phyloP scores from a whole-genome alignment of 2,329 filamentous ascomycete genomes.

The Aspergillus pseudoglaucus region DNA sequence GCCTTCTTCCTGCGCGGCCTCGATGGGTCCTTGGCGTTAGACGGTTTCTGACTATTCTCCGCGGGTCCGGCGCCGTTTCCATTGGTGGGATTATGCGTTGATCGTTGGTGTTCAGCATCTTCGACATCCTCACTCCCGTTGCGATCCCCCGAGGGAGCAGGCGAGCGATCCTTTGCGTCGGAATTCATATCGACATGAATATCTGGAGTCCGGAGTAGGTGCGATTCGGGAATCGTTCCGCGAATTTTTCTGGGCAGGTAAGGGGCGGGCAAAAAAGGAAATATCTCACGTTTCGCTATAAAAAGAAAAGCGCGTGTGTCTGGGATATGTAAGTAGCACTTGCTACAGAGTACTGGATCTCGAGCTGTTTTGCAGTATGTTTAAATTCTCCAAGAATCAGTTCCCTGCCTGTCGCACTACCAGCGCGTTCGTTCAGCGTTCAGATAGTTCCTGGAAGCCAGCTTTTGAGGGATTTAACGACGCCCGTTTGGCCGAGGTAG shows the following conservation, averaged over 20 bases:
- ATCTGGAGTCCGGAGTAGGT: neutral
- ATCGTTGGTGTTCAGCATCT: slow-evolving; percentile 33
- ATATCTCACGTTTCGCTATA: too few species aligned
- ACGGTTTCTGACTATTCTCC: slow-evolving; percentile 58
- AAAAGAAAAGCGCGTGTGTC: too few species aligned
- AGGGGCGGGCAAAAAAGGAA: too few species aligned
- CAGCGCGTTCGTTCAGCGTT: neutral
- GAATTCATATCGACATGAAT: slow-evolving; percentile 27
- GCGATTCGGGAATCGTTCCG: neutral
- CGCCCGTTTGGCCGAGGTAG: neutral
- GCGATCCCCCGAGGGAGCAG: slow-evolving; percentile 30
- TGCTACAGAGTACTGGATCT: too few species aligned
- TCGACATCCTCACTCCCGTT: slow-evolving; percentile 33
- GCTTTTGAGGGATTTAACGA: neutral
- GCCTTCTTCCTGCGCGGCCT: slow-evolving; percentile 93
- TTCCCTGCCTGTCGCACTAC: too few species aligned
- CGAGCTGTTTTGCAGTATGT: too few species aligned
- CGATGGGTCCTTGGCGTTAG: slow-evolving; percentile 76
- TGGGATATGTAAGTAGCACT: too few species aligned
- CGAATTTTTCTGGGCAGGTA: too few species aligned
- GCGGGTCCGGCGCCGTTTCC: slow-evolving; percentile 46
- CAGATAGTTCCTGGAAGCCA: neutral
- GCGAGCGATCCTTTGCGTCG: slow-evolving; percentile 30
- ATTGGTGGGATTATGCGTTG: slow-evolving; percentile 30
- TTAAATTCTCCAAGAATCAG: too few species aligned